Base-by-base conservation (phyloP, 768 basidiomycete species). In the Suillus lakei region DNA sequence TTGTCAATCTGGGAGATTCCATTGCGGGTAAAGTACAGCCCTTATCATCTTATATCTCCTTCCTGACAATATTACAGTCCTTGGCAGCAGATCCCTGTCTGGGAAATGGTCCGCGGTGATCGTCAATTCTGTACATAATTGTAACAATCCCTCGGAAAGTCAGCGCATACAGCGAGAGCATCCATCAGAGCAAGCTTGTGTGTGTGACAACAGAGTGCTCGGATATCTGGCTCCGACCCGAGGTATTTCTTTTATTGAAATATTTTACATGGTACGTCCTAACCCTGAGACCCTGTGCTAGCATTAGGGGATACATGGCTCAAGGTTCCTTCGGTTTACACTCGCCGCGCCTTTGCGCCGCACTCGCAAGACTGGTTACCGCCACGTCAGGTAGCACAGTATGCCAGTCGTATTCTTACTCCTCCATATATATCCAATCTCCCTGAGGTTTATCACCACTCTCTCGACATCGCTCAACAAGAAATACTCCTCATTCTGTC, bases 401-500 rank as follows among this genome's bases (percentile, higher is more conserved):
- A 78, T 34, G 73, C 74, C 1, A 46, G 61, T 41, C 83, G 83
- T 54, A 75, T 82, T 51, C 69, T 74, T 67, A 83, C 82, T 2
- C 84, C 84, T 23, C 83, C 83, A 18, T 84, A 84, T 69, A 74
- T 84, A 12, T 84, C 82, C 34, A 71, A 68, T 67, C 55, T 73
- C 21, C 80, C 83, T 23, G 84, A 84, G 61, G 78, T 81, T 28
- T 70, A 78, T 34, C 81, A 83, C 69, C 67, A 72, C 21, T 74
- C 68, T 18, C 69, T 83, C 26, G 68, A 71, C 38, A 28, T 56
- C 26, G 21, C 73, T 8, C 55, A 61, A 50, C 68, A 66, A n/a
- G 80, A 74, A 38, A 64, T 53, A 1, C 71, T 78, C 64, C 70
- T 85, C 48, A 74, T 84, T 59, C 70, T 80, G n/a, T 82, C 79